Conservation (phyloP, 306 rosid species). For the Comarum palustre region DNA sequence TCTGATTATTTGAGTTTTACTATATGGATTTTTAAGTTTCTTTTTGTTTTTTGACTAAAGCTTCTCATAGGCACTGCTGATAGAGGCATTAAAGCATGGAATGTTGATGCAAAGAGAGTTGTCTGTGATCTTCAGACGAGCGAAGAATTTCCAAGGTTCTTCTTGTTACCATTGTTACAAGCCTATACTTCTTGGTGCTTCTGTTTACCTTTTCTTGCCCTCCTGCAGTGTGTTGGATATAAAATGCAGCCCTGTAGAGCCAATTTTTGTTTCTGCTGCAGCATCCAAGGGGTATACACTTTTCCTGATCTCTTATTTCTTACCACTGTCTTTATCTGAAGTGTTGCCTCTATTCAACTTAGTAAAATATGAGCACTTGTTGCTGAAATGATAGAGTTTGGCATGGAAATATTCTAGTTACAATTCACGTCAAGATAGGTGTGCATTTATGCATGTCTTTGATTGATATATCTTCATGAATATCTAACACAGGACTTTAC, state of each 20-base stretch:
- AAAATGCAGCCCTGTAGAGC: slow-evolving; percentile 96
- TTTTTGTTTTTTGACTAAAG: slow-evolving; percentile 54
- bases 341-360: slow-evolving; percentile 8
- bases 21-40: slow-evolving; percentile 26
- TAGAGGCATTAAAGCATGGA: slow-evolving; percentile 95
- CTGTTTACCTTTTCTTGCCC: slow-evolving; percentile 18
- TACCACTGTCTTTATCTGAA: slow-evolving; percentile 1
- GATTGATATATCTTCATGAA: slow-evolving; percentile 19
- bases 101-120: slow-evolving; percentile 93
- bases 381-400: slow-evolving; percentile 7
- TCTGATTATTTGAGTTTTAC: slow-evolving; percentile 22
- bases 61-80: slow-evolving; percentile 94
- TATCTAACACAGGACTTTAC: slow-evolving; percentile 17
- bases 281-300: slow-evolving; percentile 78
- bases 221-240: slow-evolving; percentile 81
- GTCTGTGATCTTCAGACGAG: slow-evolving; percentile 90
- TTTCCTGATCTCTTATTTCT: slow-evolving; percentile 11
- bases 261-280: slow-evolving; percentile 90
- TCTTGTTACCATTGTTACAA: slow-evolving; percentile 14
- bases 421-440: not conserved
- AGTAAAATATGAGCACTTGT: slow-evolving; percentile 6
- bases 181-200: slow-evolving; percentile 14
- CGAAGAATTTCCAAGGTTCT: slow-evolving; percentile 79
- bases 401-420: not conserved
- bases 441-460: not conserved